Evolutionary conservation across 352 stramenopile genomes (phyloP).

Genomic region (Hyaloperonospora brassicae): DNA sequence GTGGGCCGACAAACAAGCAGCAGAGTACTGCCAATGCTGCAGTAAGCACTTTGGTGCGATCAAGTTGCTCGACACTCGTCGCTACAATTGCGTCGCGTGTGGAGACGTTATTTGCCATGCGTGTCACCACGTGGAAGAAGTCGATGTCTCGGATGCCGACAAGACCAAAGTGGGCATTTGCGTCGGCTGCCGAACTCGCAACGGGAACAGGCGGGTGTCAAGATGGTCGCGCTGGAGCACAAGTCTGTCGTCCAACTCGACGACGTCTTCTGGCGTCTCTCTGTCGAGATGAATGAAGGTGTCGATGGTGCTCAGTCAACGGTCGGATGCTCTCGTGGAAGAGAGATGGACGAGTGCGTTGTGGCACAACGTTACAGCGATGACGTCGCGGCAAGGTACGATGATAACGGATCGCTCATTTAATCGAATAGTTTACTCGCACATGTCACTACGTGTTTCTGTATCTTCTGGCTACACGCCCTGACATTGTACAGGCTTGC

Average conservation of each 20-base stretch:
- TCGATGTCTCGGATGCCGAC: constrained; percentile 26
- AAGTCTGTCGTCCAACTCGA: constrained; percentile 18
- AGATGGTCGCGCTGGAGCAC: constrained; percentile 19
- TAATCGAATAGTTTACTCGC: too few species aligned
- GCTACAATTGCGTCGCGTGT: constrained; percentile 44
- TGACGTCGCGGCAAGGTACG: too few species aligned
- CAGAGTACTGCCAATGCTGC: constrained; percentile 32
- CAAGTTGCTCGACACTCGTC: constrained; percentile 22
- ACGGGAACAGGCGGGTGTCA: constrained; percentile 4
- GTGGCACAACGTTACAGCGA: too few species aligned
- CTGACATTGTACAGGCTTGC: too few species aligned
- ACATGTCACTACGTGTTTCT: too few species aligned
- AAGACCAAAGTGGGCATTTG: constrained; percentile 25
- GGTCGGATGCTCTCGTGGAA: neutral
- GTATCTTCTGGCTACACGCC: too few species aligned
- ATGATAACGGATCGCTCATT: too few species aligned
- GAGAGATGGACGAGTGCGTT: too few species aligned
- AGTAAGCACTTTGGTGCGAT: constrained; percentile 31
- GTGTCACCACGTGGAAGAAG: constrained; percentile 29
- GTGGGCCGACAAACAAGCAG: constrained; percentile 30
- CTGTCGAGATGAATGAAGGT: neutral
- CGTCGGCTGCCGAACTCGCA: constrained; percentile 21
- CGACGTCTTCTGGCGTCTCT: constrained; percentile 13
- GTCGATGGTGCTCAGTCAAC: neutral
- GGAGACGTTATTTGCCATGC: constrained; percentile 43